Evolutionary conservation across 495 filamentous ascomycete genomes (phyloP).

Genomic region (Delitschia confertaspora): DNA sequence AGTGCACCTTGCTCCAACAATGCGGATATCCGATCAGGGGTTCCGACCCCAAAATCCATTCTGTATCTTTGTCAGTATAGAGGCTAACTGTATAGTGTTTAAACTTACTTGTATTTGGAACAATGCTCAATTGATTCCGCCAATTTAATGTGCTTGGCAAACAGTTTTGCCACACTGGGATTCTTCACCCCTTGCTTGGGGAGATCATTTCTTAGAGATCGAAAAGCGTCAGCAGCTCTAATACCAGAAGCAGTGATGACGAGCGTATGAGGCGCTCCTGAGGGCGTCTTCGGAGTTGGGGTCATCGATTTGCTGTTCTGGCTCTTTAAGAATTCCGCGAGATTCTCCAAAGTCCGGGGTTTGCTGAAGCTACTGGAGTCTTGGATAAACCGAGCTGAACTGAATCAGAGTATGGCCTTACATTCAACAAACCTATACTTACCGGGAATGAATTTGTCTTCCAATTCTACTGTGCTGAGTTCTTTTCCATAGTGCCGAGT

Average conservation of each 20-base stretch:
- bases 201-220: conserved; percentile 67
- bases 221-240: conserved; percentile 60
- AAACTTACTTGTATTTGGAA: conserved; percentile 44
- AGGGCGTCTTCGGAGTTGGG: conserved; percentile 50
- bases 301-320: conserved; percentile 35
- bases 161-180: conserved; percentile 70
- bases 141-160: conserved; percentile 96
- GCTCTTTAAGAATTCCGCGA: conserved; percentile 68
- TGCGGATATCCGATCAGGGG: conserved; percentile 70
- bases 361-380: conserved; percentile 69
- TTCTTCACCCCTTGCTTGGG: conserved; percentile 50
- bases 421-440: background rate
- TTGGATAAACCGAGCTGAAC: conserved; percentile 45
- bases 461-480: conserved; percentile 71
- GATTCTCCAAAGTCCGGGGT: conserved; percentile 53
- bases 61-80: conserved; percentile 32
- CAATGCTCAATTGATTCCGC: conserved; percentile 75
- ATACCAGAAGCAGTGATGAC: conserved; percentile 71
- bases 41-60: conserved; percentile 81
- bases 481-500: conserved; percentile 68
- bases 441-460: conserved; percentile 77
- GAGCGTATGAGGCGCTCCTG: conserved; percentile 78
- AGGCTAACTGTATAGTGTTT: background rate
- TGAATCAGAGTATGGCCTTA: conserved; percentile 27
- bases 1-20: conserved; percentile 48